These are phyloP conservation scores for Verticillium nubilum DNA, from an alignment of 2,329 filamentous ascomycete genomes.

Conservation along the genomic window DNA sequence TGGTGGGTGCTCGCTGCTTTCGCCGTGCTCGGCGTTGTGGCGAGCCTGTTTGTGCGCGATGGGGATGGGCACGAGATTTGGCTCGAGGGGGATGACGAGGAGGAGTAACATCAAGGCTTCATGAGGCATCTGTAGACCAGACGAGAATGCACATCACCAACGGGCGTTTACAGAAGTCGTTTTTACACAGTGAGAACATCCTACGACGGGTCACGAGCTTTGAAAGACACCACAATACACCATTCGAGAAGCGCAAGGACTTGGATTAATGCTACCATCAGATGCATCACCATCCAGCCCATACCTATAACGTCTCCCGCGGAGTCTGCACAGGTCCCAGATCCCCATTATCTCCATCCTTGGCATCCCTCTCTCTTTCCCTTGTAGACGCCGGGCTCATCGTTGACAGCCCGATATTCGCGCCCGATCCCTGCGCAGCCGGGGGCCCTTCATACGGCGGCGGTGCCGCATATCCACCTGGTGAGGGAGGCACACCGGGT, in stretches of 20 bases:
- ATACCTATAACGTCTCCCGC: conserved; percentile 8
- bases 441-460: conserved; percentile 4
- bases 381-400: not conserved
- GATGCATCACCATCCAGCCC: too few species aligned
- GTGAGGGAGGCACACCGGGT: not conserved
- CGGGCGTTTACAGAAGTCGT: too few species aligned
- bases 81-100: conserved; percentile 57
- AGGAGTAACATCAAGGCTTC: too few species aligned
- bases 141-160: too few species aligned
- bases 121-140: too few species aligned
- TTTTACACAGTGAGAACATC: too few species aligned
- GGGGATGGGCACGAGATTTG: conserved; percentile 61
- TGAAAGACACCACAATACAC: too few species aligned
- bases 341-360: conserved; percentile 5
- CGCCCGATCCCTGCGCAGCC: conserved; percentile 1
- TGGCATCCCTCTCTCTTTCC: not conserved
- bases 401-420: conserved; percentile 6
- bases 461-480: conserved; percentile 2
- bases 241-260: too few species aligned
- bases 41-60: conserved; percentile 52
- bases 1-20: conserved; percentile 52
- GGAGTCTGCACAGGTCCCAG: conserved; percentile 10
- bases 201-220: too few species aligned
- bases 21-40: conserved; percentile 40
- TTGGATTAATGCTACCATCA: too few species aligned